phyloP scores from a whole-genome alignment of 1,284 basidiomycete species.

The Ceratobasidium sp. region DNA sequence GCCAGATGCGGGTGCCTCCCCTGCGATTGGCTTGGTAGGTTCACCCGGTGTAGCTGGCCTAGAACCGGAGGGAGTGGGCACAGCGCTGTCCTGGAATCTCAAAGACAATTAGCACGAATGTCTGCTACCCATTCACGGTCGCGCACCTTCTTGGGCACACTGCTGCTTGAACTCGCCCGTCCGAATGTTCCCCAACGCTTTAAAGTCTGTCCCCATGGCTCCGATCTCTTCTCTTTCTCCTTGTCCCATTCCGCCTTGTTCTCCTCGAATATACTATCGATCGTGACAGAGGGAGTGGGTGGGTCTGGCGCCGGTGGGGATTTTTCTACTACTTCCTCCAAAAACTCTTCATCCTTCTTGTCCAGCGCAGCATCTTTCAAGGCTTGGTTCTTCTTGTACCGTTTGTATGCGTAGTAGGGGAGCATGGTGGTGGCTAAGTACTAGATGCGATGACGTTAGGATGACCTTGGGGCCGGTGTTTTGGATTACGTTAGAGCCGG shows the following conservation, averaged over 20 bases:
- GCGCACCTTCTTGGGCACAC: constrained; percentile 38
- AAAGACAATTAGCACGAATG: neutral
- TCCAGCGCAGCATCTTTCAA: constrained; percentile 32
- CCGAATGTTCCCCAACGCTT: constrained; percentile 42
- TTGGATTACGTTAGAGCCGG: neutral
- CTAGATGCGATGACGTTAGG: neutral
- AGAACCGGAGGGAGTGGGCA: constrained; percentile 21
- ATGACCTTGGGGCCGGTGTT: neutral
- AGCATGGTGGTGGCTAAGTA: constrained; percentile 33
- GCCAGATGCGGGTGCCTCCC: neutral
- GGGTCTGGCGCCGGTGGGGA: constrained; percentile 24
- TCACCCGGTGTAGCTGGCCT: constrained; percentile 16
- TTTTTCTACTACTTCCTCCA: constrained; percentile 26
- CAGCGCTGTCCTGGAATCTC: neutral
- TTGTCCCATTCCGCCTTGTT: constrained; percentile 38
- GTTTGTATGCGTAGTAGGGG: constrained; percentile 44
- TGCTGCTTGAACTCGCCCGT: constrained; percentile 28
- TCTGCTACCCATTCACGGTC: neutral
- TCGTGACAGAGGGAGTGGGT: constrained; percentile 20
- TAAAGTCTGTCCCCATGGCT: constrained; percentile 38
- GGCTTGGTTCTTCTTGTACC: constrained; percentile 45
- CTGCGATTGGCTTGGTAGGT: neutral
- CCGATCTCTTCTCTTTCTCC: constrained; percentile 33
- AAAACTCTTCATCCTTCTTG: constrained; percentile 42
- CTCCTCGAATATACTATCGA: constrained; percentile 40